Percentiles rank a stretch among this genome's conserved stretches.
These are phyloP conservation scores for Acanthamoeba lenticulata DNA, from an alignment of 208 protist species.

Conservation along the genomic window DNA sequence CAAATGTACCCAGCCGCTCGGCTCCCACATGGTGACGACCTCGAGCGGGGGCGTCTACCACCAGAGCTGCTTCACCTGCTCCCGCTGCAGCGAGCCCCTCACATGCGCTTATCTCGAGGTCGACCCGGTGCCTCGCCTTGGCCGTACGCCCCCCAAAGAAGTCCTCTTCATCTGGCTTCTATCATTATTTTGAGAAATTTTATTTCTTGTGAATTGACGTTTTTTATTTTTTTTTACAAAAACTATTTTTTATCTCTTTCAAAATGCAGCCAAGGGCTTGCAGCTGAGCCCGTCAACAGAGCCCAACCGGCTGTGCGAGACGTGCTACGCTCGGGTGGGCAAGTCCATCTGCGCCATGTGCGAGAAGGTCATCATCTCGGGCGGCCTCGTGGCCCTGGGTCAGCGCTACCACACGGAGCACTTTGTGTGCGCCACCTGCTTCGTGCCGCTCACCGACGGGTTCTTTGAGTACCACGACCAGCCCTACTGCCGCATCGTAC, in stretches of 20 bases:
- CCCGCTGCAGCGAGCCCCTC: neutral
- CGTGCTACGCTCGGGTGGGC: neutral
- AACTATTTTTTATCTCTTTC: too few relatives aligned
- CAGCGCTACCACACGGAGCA: slow-evolving; percentile 11
- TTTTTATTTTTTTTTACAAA: neutral
- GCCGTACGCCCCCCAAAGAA: neutral
- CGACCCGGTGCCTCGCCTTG: neutral
- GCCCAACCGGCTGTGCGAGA: neutral
- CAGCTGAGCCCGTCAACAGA: neutral
- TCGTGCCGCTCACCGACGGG: neutral
- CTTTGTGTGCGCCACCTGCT: slow-evolving; percentile 46
- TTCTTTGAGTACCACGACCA: neutral
- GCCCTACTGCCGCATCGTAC: neutral
- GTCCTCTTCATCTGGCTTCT: neutral
- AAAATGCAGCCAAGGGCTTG: neutral
- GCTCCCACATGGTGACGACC: neutral
- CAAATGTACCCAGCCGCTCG: neutral
- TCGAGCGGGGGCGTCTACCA: neutral
- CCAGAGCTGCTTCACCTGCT: slow-evolving; percentile 31
- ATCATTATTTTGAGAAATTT: neutral
- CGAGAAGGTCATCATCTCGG: neutral
- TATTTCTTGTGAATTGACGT: neutral
- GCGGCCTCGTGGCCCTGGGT: neutral
- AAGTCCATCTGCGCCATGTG: neutral
- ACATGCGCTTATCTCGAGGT: neutral